Conservation (phyloP, 2,329 filamentous ascomycete species). For the Daldinia eschscholtzii region DNA sequence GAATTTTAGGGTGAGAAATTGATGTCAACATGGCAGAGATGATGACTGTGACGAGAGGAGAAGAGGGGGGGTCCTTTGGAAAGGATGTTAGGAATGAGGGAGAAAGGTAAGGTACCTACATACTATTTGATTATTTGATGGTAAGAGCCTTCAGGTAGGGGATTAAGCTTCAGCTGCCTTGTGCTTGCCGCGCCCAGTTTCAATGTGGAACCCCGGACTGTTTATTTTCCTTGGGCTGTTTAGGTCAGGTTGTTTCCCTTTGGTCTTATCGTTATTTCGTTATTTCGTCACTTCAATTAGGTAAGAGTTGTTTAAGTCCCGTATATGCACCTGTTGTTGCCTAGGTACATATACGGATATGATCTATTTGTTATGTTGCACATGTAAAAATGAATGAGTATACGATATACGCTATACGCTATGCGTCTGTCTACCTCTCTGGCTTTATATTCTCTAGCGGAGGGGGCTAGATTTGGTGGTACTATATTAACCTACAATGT, state of each 20-base stretch:
- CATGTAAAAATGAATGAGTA: too few species aligned
- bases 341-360: too few species aligned
- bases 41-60: conserved; percentile 29
- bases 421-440: neutral
- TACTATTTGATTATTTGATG: neutral
- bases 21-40: conserved; percentile 28
- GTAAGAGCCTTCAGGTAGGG: neutral
- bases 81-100: conserved; percentile 31
- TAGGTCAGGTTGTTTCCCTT: neutral
- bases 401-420: neutral
- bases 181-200: neutral
- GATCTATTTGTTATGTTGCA: too few species aligned
- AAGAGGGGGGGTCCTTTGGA: conserved; percentile 14
- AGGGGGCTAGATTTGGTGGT: neutral
- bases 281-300: neutral
- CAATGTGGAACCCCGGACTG: neutral
- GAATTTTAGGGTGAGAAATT: conserved; percentile 38
- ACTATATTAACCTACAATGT: too few species aligned
- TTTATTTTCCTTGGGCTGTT: conserved; percentile 2
- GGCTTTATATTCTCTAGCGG: neutral
- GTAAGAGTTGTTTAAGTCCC: neutral
- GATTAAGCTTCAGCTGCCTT: conserved; percentile 2
- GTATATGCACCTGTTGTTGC: too few species aligned
- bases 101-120: neutral
- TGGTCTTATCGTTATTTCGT: neutral